phyloP scores from a whole-genome alignment of 139 green algal genomes.

The Closterium sp. region DNA sequence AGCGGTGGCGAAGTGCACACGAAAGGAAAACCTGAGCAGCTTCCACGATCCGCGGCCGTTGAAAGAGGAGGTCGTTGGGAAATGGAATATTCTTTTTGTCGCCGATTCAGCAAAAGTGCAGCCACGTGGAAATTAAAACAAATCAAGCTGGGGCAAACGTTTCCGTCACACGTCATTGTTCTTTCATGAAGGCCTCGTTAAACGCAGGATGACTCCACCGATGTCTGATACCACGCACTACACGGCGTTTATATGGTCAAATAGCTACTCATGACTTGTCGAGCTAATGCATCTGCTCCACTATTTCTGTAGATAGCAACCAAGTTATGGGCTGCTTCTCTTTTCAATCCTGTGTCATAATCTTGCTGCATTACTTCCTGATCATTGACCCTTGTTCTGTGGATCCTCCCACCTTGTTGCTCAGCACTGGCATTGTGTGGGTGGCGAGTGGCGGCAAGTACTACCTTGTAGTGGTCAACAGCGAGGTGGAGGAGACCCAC shows the following conservation, averaged over 20 bases:
- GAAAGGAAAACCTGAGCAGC: too few species aligned
- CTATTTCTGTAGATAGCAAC: slow-evolving; percentile 67
- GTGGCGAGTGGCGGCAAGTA: slow-evolving; percentile 26
- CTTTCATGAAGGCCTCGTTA: too few species aligned
- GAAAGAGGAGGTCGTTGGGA: too few species aligned
- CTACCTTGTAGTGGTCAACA: slow-evolving; percentile 63
- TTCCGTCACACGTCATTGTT: too few species aligned
- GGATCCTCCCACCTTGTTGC: background rate
- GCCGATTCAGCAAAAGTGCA: too few species aligned
- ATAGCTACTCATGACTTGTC: background rate
- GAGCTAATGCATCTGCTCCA: slow-evolving; percentile 45
- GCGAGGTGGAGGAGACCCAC: slow-evolving; percentile 76
- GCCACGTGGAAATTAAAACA: too few species aligned
- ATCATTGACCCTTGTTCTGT: background rate
- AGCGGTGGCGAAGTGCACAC: too few species aligned
- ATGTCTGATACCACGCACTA: too few species aligned
- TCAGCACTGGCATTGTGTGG: background rate
- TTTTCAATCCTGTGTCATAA: slow-evolving; percentile 48
- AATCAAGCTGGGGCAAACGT: too few species aligned
- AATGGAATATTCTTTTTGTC: too few species aligned
- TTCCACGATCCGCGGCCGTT: too few species aligned
- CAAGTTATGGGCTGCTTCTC: slow-evolving; percentile 81
- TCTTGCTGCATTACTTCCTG: background rate
- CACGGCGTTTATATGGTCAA: background rate
- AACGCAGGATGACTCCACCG: too few species aligned